Evolutionary conservation across 208 protist genomes (phyloP), one percentile per base, ranked within the genome.

Genomic region (Lotmaria passim): DNA sequence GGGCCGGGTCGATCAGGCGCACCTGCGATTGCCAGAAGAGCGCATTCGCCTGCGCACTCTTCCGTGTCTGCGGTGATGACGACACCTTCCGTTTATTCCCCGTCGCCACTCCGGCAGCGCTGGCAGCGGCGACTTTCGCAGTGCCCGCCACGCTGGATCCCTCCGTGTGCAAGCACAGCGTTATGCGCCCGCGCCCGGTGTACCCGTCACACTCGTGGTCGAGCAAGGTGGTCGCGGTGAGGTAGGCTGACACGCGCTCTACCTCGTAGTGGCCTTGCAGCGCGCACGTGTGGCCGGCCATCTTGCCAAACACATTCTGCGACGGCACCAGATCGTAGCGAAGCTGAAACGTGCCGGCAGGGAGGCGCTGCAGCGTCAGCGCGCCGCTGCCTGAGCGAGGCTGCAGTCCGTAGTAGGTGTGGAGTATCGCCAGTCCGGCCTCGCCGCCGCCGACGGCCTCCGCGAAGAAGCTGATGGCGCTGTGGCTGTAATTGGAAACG

Each of bases 201-300:
- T 96, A 96, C n/a, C 78, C 86, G 59, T 94, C 89, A 58, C 91
- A 96, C 76, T 96, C 91, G 74, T 96, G 91, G 71, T 88, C 80
- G 30, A 91, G 76, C 12, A 76, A 83, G 11, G 84, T 93, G 21
- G 83, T 73, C 21, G 79, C 86, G 14, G 85, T 82, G 7, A 96
- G 57, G 71, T 83, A 94, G 12, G 89, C 89, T 0, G 89, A 88
- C 17, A 96, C 86, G 0, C 91, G 91, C 77, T 96, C 87, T 44
- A 96, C 79, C 51, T 80, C 67, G 39, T 86, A 71, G 55, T 61
- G 59, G 31, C 71, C 74, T 48, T 67, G 64, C 38, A 87, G 59
- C 31, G 69, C 57, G 64, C 82, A 91, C 14, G 53, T 83, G 62
- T 88, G 85, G 0, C 75, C 78, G 21, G 81, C 19, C 91, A 96